These are phyloP conservation scores for Diaporthe vexans DNA, from an alignment of 2,329 filamentous ascomycete species.

Conservation along the genomic window DNA sequence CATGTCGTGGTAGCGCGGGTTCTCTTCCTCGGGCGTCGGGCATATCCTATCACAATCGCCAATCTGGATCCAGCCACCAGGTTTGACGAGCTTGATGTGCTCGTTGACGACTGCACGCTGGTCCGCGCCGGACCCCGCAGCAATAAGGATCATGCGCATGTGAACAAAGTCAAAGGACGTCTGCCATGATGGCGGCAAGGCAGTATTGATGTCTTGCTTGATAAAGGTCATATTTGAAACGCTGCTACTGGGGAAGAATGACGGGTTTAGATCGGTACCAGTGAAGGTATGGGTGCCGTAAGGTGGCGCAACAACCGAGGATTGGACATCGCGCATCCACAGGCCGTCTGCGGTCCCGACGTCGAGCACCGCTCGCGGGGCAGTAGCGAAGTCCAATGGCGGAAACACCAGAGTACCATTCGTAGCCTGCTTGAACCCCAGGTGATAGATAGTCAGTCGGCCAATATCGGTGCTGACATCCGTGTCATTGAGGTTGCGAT, in stretches of 20 bases:
- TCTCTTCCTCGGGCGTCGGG: slow-evolving; percentile 21
- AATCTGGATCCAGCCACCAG: slow-evolving; percentile 29
- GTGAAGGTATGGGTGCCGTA: not conserved
- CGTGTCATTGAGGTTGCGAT: slow-evolving; percentile 21
- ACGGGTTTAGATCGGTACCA: slow-evolving; percentile 8
- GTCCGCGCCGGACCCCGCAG: not conserved
- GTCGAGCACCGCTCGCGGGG: not conserved
- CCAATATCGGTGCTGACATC: slow-evolving; percentile 22
- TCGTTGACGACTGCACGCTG: slow-evolving; percentile 16
- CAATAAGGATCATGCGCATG: slow-evolving; percentile 24
- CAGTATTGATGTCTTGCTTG: slow-evolving; percentile 21
- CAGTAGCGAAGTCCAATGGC: not conserved
- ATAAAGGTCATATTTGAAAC: slow-evolving; percentile 1
- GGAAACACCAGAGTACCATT: slow-evolving; percentile 5
- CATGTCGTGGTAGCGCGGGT: slow-evolving; percentile 34
- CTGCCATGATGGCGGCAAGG: not conserved
- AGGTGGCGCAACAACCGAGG: not conserved
- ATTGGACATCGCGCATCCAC: slow-evolving; percentile 22
- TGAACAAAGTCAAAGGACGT: slow-evolving; percentile 24
- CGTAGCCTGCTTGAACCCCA: slow-evolving; percentile 11
- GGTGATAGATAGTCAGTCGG: slow-evolving; percentile 21
- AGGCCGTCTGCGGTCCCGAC: slow-evolving; percentile 4
- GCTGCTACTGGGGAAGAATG: slow-evolving; percentile 14
- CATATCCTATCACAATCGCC: slow-evolving; percentile 28
- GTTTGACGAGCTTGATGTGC: slow-evolving; percentile 14